Evolutionary conservation across 192 early-diverging fungal genomes (phyloP).

Genomic region (Coemansia sp.): DNA sequence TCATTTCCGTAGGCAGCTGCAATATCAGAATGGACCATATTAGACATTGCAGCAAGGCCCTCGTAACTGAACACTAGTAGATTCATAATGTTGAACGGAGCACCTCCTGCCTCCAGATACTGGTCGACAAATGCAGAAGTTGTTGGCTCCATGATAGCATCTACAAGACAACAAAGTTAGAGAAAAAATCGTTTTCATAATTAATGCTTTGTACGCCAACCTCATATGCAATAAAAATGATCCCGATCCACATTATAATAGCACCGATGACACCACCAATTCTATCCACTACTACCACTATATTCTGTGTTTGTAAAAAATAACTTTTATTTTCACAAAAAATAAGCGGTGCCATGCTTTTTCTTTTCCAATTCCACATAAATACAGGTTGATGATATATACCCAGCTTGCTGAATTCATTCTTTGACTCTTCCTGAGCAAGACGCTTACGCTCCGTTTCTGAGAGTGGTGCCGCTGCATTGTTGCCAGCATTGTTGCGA

Average conservation of each 20-base stretch:
- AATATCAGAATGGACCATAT: slow-evolving; percentile 30
- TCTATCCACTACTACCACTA: too few relatives aligned
- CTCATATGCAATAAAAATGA: not conserved
- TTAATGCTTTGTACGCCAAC: not conserved
- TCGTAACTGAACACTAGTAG: slow-evolving; percentile 46
- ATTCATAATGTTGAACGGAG: slow-evolving; percentile 48
- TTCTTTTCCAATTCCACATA: not conserved
- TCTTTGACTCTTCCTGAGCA: slow-evolving; percentile 39
- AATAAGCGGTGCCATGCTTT: not conserved
- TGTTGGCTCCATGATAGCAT: slow-evolving; percentile 53
- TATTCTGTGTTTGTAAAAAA: too few relatives aligned
- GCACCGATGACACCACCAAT: too few relatives aligned
- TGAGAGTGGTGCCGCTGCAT: slow-evolving; percentile 4
- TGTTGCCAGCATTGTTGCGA: slow-evolving; percentile 8
- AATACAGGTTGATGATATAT: slow-evolving; percentile 25
- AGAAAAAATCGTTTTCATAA: not conserved
- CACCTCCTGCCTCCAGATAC: slow-evolving; percentile 47
- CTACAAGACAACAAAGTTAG: slow-evolving; percentile 21
- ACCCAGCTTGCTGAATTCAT: slow-evolving; percentile 40
- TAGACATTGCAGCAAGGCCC: slow-evolving; percentile 47
- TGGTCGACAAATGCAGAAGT: slow-evolving; percentile 35
- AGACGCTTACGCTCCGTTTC: slow-evolving; percentile 34
- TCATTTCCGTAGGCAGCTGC: slow-evolving; percentile 6
- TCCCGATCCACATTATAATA: too few relatives aligned
- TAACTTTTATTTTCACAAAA: too few relatives aligned